Percentiles rank a stretch among this genome's conserved stretches.
Conservation (phyloP, 176 grass and related monocot species). For the Themeda triandra region DNA sequence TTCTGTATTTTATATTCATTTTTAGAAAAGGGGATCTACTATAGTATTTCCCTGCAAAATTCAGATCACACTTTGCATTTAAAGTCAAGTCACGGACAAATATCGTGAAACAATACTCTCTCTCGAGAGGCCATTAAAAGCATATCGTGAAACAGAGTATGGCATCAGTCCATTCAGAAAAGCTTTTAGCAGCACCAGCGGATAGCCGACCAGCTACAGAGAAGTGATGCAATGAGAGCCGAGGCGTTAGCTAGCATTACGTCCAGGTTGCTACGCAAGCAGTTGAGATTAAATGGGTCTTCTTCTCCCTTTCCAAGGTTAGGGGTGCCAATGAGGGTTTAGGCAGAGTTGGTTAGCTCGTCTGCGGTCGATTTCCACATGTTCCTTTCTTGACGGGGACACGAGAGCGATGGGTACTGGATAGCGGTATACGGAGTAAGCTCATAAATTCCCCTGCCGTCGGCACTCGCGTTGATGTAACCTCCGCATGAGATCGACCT, state of each 20-base stretch:
- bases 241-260: background rate
- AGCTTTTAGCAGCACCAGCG: background rate
- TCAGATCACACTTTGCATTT: background rate
- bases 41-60: background rate
- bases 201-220: background rate
- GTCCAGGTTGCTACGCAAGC: background rate
- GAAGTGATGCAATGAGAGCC: background rate
- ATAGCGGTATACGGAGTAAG: slow-evolving; percentile 26
- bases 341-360: background rate
- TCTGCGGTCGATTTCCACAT: background rate
- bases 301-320: background rate
- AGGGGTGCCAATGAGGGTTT: background rate
- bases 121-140: background rate
- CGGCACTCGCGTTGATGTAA: slow-evolving; percentile 7
- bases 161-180: background rate
- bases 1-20: too few relatives aligned
- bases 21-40: too few relatives aligned
- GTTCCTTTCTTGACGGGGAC: slow-evolving; percentile 16
- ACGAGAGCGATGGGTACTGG: slow-evolving; percentile 35
- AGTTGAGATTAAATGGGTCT: background rate
- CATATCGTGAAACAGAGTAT: background rate
- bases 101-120: background rate
- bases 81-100: background rate
- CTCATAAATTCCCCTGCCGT: slow-evolving; percentile 27
- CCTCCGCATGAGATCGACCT: slow-evolving; percentile 3